Base-by-base conservation (phyloP, 805 yeast genomes). In the Candida peoriensis region DNA sequence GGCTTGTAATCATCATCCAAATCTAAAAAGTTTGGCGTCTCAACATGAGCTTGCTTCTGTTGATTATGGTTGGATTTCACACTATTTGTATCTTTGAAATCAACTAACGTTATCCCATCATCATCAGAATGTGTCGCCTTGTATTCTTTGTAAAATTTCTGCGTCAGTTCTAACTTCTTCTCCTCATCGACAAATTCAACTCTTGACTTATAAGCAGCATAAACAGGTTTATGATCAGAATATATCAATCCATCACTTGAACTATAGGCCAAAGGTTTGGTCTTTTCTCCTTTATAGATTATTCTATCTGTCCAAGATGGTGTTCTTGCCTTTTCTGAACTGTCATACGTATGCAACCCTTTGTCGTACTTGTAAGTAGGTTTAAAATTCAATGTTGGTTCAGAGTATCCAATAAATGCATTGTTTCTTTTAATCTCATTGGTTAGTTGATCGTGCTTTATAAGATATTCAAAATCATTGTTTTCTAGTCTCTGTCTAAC, bases 251-350 rank as follows among this genome's bases (percentile, higher is more conserved):
- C 27, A n/a, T 75, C 75, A 1, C 78, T 77, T 32, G 81, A 74
- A 36, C 78, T 73, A 55, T 93, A 93, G 34, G 77, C 76, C 42
- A 78, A 53, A 30, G 86, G 93, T 26, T 66, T 60, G 27, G 88
- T 49, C 13, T 61, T 61, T 4, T 64, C 56, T 24, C 94, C 87
- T 39, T 70, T 67, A 49, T 70, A 80, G 31, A 90, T 62, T 36
- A 86, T 81, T 51, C 98, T 68, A 58, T 90, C 98, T 0, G 97
- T 90, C 97, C 97, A 90, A 0, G 96, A 82, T 1, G 98, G 98
- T 4, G 85, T 79, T 48, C 98, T 71, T 43, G 81, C 90, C 55
- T 90, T 90, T 47, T 90, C 98, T 9, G 95, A 81, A 2, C 94
- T 70, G 56, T 90, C 97, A 55, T 89, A 93, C 14, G 58, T 63